A percentile compares a stretch with the other conserved stretches of the same genome.
Conservation (phyloP, 257 asterid genomes). For the Solanum phureja region DNA sequence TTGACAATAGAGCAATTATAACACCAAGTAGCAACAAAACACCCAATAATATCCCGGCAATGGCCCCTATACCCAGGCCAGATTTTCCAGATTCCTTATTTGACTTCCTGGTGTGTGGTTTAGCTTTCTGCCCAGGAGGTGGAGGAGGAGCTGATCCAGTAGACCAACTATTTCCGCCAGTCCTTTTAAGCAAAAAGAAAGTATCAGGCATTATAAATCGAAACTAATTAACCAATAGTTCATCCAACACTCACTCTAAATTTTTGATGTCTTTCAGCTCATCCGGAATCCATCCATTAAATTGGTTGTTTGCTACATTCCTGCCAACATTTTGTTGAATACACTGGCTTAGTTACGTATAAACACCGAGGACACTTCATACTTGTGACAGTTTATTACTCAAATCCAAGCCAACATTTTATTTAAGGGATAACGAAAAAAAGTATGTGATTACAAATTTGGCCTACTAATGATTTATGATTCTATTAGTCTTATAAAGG, state of each 20-base stretch:
- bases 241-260: slow-evolving; percentile 27
- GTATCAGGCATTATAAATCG: neutral
- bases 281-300: slow-evolving; percentile 48
- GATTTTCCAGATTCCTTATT: neutral
- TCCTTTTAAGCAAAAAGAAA: slow-evolving; percentile 15
- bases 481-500: neutral
- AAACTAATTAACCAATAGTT: neutral
- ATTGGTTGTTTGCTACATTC: slow-evolving; percentile 42
- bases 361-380: neutral
- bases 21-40: slow-evolving; percentile 24
- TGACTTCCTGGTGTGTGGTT: slow-evolving; percentile 4
- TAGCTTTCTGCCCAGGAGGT: slow-evolving; percentile 37
- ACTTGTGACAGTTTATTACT: neutral
- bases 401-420: neutral
- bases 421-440: neutral
- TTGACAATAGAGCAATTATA: slow-evolving; percentile 17
- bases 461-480: neutral
- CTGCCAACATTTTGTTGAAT: slow-evolving; percentile 15
- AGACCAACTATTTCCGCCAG: slow-evolving; percentile 52
- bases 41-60: slow-evolving; percentile 30
- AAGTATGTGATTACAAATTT: neutral
- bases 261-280: slow-evolving; percentile 29
- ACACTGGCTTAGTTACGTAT: neutral
- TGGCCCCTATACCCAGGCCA: slow-evolving; percentile 18
- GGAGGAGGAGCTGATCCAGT: slow-evolving; percentile 56